Base-by-base conservation (phyloP, 23 red algal species). In the Gracilaria vermiculophylla region DNA sequence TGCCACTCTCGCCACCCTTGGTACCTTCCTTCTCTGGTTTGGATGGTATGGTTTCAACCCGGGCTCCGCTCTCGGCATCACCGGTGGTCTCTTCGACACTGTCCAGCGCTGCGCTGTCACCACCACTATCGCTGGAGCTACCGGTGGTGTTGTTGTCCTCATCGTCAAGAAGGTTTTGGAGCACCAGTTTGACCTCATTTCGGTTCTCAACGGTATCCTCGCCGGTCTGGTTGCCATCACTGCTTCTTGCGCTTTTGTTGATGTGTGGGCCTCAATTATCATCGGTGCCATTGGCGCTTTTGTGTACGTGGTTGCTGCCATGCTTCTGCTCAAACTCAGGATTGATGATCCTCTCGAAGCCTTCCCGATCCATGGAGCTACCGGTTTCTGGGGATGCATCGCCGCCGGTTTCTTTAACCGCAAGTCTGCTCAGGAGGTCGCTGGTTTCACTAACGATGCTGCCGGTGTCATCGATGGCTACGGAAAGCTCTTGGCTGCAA, bases 41-140 rank as follows among this genome's bases (percentile, higher is more conserved):
- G 92, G 92, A 67, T 98, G 92, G 92, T 98, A 94, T 60, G 96
- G 96, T 67, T 98, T 98, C 83, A 98, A 98, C 78, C 85, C 92
- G 3, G 96, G 96, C 33, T 98, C 96, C 13, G 82, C 90, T 27
- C 77, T 95, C 16, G 96, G 85, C 51, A 81, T 94, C 44, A 45
- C 79, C 58, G 62, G 86, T 31, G 77, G 69, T 54, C 40, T 57
- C 33, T 72, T 54, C 52, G 27, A 19, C 21, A 57, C 67, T 12
- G 85, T 76, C 0, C 58, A 73, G 32, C 77, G 89, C 47, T 76
- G 77, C 53, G 88, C 80, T 20, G 94, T 90, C 62, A 97, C 76
- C 20, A 97, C 88, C 28, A 97, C 94, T 2, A 70, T 97, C 32
- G 87, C 94, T n/a, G 89, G 87, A 16, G 96, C 88, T 20, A 67